Percentiles rank a stretch among this genome's conserved stretches.
Conservation (phyloP, 306 rosid species). For the Glycine latifolia region DNA sequence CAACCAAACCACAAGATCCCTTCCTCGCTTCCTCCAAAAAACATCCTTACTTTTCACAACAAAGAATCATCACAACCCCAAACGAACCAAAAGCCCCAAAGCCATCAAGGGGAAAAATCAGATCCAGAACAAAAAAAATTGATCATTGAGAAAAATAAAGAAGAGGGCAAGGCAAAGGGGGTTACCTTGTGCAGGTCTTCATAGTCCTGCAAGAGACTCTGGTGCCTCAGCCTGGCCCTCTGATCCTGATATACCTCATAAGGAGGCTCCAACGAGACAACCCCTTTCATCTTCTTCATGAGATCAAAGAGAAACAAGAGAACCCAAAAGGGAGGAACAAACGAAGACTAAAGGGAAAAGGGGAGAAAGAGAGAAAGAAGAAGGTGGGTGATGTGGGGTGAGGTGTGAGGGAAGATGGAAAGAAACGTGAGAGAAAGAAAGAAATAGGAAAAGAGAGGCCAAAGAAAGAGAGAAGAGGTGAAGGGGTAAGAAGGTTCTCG, state of each 20-base stretch:
- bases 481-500: constrained; percentile 73
- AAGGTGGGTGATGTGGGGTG: constrained; percentile 19
- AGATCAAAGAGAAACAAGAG: constrained; percentile 41
- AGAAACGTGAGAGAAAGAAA: constrained; percentile 33
- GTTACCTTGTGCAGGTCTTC: constrained; percentile 78
- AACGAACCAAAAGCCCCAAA: constrained; percentile 42
- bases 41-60: not conserved
- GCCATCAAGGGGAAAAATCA: constrained; percentile 46
- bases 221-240: constrained; percentile 72
- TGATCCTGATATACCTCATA: constrained; percentile 59
- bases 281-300: constrained; percentile 90
- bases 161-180: not conserved
- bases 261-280: constrained; percentile 55
- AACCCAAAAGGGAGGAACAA: constrained; percentile 48
- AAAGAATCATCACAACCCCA: constrained; percentile 20
- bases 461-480: constrained; percentile 24
- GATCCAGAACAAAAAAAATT: constrained; percentile 53
- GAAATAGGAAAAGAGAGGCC: constrained; percentile 28
- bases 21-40: not conserved
- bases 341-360: constrained; percentile 1
- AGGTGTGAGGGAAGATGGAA: constrained; percentile 22
- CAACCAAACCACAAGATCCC: constrained; percentile 38
- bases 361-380: constrained; percentile 45
- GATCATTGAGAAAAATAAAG: constrained; percentile 22
- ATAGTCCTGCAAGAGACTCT: constrained; percentile 84